Conservation (phyloP, 1,284 basidiomycete genomes). For the Austroboletus rostrupii region DNA sequence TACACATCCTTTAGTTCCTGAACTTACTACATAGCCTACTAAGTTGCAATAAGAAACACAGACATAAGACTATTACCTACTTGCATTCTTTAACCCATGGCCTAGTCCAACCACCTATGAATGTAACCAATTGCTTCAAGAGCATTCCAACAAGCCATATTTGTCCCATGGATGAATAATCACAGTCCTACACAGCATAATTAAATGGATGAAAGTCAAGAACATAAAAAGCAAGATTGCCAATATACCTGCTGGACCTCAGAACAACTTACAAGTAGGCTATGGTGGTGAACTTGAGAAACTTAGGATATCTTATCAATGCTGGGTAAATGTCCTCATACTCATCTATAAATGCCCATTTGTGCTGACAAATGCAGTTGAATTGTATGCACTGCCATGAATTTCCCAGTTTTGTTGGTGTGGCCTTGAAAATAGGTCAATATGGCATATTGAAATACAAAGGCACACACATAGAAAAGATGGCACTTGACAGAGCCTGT, state of each 20-base stretch:
- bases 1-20: slow-evolving; percentile 27
- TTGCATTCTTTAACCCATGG: slow-evolving; percentile 37
- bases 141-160: slow-evolving; percentile 40
- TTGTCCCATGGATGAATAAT: slow-evolving; percentile 35
- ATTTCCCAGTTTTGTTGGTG: slow-evolving; percentile 30
- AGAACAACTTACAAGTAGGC: no score
- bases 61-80: slow-evolving; percentile 16
- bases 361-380: slow-evolving; percentile 63
- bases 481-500: slow-evolving; percentile 46
- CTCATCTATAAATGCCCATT: slow-evolving; percentile 64
- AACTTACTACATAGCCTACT: slow-evolving; percentile 22
- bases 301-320: slow-evolving; percentile 41
- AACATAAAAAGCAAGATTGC: background rate
- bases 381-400: slow-evolving; percentile 37
- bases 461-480: slow-evolving; percentile 40
- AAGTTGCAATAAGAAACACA: background rate
- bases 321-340: slow-evolving; percentile 43
- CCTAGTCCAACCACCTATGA: slow-evolving; percentile 34
- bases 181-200: slow-evolving; percentile 26
- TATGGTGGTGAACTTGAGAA: slow-evolving; percentile 40
- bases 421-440: slow-evolving; percentile 27
- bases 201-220: no score
- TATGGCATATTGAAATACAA: background rate
- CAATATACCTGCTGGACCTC: slow-evolving; percentile 33
- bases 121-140: slow-evolving; percentile 29